Base-by-base conservation (phyloP, 345 rosid species). In the Camelina sativa region DNA sequence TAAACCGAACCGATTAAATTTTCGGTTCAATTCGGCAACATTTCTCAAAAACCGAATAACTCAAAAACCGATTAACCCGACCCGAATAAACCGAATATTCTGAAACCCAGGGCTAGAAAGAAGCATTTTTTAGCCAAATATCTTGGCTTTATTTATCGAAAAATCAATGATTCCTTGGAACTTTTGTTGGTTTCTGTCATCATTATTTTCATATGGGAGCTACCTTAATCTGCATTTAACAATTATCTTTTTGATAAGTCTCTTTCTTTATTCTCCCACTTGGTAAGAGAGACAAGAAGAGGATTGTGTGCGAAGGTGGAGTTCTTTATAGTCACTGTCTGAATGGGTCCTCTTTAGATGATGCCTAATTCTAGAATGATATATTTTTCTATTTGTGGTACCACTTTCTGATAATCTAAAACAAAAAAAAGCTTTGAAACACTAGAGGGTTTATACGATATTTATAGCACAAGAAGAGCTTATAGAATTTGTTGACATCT, bases 401-500 rank as follows among this genome's bases (percentile, higher is more conserved):
- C 51, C 72, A 25, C 7, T 40, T 68, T 54, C 52, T 54, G 16
- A 8, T 28, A 38, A 10, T n/a, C 7, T 15, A 15, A 53, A 51
- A 52, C 5, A 20, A 28, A 28, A 28, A 28, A 53, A 48, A 4
- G 23, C 51, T 16, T 3, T 17, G 11, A 11, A 19, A 35, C 30
- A 23, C 34, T 11, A 11, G 15, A 53, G 35, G 16, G 8, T 23
- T 47, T 46, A 28, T 1, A 30, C 16, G 56, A 48, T 30, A 4
- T 32, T 2, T 32, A 44, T 25, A 13, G 40, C n/a, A 10, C 30
- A 65, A 48, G 44, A 65, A 65, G 30, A 65, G 30, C 57, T 64
- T 46, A 48, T 47, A 48, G 17, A 65, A 20, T 23, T 22, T 17
- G n/a, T 52, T 88, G 85, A 50, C 48, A 35, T 66, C 22, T 20